Evolutionary conservation across 2,329 filamentous ascomycete genomes (phyloP).

Genomic region (Elsinoe australis): DNA sequence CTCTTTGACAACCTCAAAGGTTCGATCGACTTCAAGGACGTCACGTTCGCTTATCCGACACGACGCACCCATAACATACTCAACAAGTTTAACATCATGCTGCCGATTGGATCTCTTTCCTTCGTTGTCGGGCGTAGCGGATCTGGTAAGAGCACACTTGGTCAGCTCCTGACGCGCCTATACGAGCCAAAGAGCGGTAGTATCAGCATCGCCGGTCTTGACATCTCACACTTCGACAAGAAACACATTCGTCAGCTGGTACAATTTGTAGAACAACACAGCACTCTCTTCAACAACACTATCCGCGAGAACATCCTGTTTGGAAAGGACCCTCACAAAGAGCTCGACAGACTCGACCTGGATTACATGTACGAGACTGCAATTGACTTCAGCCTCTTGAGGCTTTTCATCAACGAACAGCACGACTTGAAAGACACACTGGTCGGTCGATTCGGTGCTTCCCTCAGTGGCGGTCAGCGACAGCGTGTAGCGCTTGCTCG

Average conservation of each 20-base stretch:
- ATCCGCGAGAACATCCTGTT: slow-evolving; percentile 72
- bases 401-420: slow-evolving; percentile 55
- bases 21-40: slow-evolving; percentile 60
- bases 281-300: slow-evolving; percentile 71
- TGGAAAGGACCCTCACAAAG: slow-evolving; percentile 48
- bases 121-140: slow-evolving; percentile 83
- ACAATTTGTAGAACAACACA: slow-evolving; percentile 75
- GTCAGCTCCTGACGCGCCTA: slow-evolving; percentile 69
- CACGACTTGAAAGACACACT: slow-evolving; percentile 64
- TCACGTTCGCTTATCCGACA: slow-evolving; percentile 58
- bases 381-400: slow-evolving; percentile 56
- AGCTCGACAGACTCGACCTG: slow-evolving; percentile 38
- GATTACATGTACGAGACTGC: slow-evolving; percentile 42
- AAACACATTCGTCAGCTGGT: slow-evolving; percentile 71
- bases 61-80: slow-evolving; percentile 56
- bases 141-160: slow-evolving; percentile 85
- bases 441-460: slow-evolving; percentile 61
- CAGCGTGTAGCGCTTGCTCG: slow-evolving; percentile 76
- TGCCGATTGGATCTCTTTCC: slow-evolving; percentile 63
- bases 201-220: slow-evolving; percentile 60
- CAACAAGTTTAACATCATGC: slow-evolving; percentile 55
- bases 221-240: slow-evolving; percentile 54
- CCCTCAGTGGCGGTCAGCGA: slow-evolving; percentile 75
- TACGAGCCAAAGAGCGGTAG: slow-evolving; percentile 60
- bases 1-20: slow-evolving; percentile 47